Conservation (phyloP, 768 basidiomycete species). For the Termitomyces sp. region DNA sequence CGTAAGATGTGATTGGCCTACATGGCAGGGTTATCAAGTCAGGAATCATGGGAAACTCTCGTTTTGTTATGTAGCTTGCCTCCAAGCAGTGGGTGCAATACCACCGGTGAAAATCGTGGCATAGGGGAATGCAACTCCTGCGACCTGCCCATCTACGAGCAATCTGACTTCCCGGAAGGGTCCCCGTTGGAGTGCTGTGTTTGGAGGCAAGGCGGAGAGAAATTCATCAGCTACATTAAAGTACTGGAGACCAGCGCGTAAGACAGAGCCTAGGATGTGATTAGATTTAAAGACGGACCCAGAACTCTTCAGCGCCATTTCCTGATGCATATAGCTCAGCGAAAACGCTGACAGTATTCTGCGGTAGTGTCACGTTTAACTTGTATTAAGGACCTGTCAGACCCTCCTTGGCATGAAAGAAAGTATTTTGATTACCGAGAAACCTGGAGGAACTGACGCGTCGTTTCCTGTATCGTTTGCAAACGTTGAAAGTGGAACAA, state of each 20-base stretch:
- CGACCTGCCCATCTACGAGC: slow-evolving; percentile 37
- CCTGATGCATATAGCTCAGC: slow-evolving; percentile 69
- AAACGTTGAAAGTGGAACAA: slow-evolving; percentile 66
- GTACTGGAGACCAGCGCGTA: slow-evolving; percentile 38
- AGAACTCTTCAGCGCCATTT: slow-evolving; percentile 59
- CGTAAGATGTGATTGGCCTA: slow-evolving; percentile 72
- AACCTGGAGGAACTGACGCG: slow-evolving; percentile 67
- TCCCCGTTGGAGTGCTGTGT: slow-evolving; percentile 32
- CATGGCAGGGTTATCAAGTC: not conserved
- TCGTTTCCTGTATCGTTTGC: slow-evolving; percentile 57
- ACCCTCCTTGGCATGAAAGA: not conserved
- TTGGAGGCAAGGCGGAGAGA: slow-evolving; percentile 43
- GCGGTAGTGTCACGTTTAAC: slow-evolving; percentile 66
- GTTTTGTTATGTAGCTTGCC: slow-evolving; percentile 25
- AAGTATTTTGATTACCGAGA: slow-evolving; percentile 41
- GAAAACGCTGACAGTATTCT: slow-evolving; percentile 58
- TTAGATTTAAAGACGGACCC: slow-evolving; percentile 36
- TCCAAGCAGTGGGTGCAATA: slow-evolving; percentile 64
- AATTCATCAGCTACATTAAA: slow-evolving; percentile 61
- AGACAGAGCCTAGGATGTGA: not conserved
- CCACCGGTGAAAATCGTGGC: slow-evolving; percentile 72
- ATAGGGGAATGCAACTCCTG: slow-evolving; percentile 44
- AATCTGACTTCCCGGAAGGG: slow-evolving; percentile 47
- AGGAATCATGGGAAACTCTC: not conserved
- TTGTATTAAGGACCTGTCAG: slow-evolving; percentile 16